These are phyloP conservation scores for Talaromyces sp. DNA, from an alignment of 2,329 filamentous ascomycete genomes.

Conservation along the genomic window DNA sequence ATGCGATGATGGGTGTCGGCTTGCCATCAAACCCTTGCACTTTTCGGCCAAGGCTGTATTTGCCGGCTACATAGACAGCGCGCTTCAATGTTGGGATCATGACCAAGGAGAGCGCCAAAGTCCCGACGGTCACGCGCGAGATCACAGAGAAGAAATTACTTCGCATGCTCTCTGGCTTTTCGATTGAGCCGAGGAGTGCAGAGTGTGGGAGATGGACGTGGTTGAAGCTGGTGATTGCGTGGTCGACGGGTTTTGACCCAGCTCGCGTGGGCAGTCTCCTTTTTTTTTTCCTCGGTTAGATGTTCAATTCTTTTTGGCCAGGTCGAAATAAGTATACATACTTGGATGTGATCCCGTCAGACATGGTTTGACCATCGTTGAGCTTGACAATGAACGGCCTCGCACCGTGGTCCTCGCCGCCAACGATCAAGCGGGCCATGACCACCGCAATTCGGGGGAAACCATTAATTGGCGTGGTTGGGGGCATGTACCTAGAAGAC, in stretches of 20 bases:
- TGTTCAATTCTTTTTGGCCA: neutral
- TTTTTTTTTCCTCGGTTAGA: neutral
- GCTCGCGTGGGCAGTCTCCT: conserved; percentile 18
- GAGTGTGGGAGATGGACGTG: conserved; percentile 23
- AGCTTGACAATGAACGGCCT: conserved; percentile 30
- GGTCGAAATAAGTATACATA: neutral
- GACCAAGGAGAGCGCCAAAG: conserved; percentile 13
- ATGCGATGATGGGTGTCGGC: conserved; percentile 17
- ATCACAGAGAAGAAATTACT: conserved; percentile 22
- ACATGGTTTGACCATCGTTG: conserved; percentile 21
- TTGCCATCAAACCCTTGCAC: conserved; percentile 12
- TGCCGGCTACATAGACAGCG: conserved; percentile 16
- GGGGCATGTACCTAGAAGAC: conserved; percentile 11
- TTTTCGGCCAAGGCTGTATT: conserved; percentile 17
- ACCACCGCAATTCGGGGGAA: conserved; percentile 28
- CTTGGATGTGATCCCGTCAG: conserved; percentile 23
- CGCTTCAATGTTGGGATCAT: conserved; percentile 18
- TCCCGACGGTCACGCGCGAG: conserved; percentile 15
- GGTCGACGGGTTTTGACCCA: conserved; percentile 27
- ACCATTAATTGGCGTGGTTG: conserved; percentile 12
- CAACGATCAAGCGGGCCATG: conserved; percentile 27
- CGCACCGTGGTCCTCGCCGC: conserved; percentile 22
- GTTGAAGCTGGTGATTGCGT: conserved; percentile 31
- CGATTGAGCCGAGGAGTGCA: conserved; percentile 24
- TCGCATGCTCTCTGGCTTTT: conserved; percentile 16